Conservation (phyloP, 2,329 filamentous ascomycete genomes). For the Epichloe aotearoae region DNA sequence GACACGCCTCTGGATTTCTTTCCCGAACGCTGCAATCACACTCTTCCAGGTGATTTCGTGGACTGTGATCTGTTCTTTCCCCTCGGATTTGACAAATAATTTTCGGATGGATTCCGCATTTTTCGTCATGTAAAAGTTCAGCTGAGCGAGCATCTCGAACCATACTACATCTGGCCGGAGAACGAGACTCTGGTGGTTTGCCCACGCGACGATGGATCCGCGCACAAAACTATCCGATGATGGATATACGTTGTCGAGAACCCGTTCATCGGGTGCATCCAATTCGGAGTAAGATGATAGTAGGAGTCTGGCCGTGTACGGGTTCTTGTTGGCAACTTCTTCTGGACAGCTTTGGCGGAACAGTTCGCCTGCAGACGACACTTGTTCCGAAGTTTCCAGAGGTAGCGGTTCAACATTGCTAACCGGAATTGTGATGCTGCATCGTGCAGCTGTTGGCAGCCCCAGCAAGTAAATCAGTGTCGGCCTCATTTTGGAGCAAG, state of each 20-base stretch:
- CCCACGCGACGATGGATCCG: constrained; percentile 34
- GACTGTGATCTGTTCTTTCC: constrained; percentile 26
- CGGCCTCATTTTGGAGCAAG: constrained; percentile 1
- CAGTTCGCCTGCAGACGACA: constrained; percentile 17
- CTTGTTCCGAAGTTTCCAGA: constrained; percentile 10
- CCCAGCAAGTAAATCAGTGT: constrained; percentile 1
- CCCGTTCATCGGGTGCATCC: constrained; percentile 6
- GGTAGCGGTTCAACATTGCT: constrained; percentile 16
- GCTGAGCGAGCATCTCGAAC: constrained; percentile 39
- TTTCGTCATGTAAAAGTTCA: constrained; percentile 35
- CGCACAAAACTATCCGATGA: constrained; percentile 29
- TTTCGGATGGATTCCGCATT: constrained; percentile 32
- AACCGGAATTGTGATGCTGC: constrained; percentile 13
- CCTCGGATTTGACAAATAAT: constrained; percentile 32
- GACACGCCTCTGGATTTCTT: constrained; percentile 26
- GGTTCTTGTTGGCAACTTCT: constrained; percentile 12
- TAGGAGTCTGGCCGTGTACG: constrained; percentile 14
- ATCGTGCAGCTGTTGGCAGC: not conserved
- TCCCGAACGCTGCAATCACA: constrained; percentile 20
- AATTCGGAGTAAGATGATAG: constrained; percentile 16
- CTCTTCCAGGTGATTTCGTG: constrained; percentile 12
- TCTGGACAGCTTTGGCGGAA: constrained; percentile 21
- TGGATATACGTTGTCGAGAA: constrained; percentile 13
- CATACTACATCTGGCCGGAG: constrained; percentile 42
- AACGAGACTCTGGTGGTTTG: constrained; percentile 33